Evolutionary conservation across 768 basidiomycete genomes (phyloP).

Genomic region (Russula ochroleuca): DNA sequence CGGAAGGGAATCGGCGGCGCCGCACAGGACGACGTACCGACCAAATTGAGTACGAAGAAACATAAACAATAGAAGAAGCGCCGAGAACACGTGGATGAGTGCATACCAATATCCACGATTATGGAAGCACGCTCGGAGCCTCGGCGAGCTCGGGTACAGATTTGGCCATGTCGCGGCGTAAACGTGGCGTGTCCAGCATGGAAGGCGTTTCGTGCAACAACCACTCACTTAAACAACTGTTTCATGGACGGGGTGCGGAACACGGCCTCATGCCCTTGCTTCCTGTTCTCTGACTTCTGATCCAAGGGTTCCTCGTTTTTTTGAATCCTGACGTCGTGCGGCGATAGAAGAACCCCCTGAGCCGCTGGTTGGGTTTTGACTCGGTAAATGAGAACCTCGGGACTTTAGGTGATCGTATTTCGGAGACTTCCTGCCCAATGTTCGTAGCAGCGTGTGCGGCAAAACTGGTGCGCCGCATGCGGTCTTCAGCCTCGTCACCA

Average conservation of each 20-base stretch:
- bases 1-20: conserved; percentile 9
- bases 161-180: conserved; percentile 19
- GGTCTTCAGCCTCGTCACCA: not conserved
- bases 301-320: not conserved
- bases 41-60: conserved; percentile 10
- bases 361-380: not conserved
- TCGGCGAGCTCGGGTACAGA: conserved; percentile 6
- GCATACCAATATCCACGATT: not conserved
- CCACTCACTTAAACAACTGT: conserved; percentile 1
- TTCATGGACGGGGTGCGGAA: not conserved
- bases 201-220: not conserved
- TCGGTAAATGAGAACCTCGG: conserved; percentile 8
- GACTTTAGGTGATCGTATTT: conserved; percentile 12
- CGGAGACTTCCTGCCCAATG: conserved; percentile 18
- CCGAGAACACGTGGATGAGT: conserved; percentile 1
- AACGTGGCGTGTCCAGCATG: conserved; percentile 5
- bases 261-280: conserved; percentile 11
- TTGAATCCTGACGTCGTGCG: conserved; percentile 9
- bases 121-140: conserved; percentile 13
- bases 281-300: conserved; percentile 14
- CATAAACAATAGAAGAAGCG: conserved; percentile 7
- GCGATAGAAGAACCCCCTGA: conserved; percentile 20
- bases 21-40: conserved; percentile 5
- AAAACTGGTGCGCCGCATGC: not conserved
- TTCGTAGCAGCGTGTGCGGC: not conserved